These are phyloP conservation scores for Alternaria angustiovoidea DNA, from an alignment of 2,329 filamentous ascomycete genomes.

Conservation along the genomic window DNA sequence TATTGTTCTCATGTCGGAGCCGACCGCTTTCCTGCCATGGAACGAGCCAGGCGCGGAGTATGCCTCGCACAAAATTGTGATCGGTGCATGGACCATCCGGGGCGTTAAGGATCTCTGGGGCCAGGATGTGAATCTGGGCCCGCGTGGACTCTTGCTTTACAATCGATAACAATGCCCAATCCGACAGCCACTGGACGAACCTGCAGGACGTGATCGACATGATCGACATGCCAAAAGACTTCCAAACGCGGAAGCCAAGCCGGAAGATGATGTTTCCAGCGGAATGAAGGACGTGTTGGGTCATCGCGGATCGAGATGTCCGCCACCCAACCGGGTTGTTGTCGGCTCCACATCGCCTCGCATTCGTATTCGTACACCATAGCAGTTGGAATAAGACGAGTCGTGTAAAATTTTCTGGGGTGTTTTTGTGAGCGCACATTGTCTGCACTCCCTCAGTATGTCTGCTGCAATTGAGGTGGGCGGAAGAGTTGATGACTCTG, in stretches of 20 bases:
- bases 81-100: neutral
- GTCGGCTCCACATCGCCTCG: neutral
- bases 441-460: constrained; percentile 30
- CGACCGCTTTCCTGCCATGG: neutral
- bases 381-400: neutral
- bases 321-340: neutral
- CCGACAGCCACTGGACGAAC: neutral
- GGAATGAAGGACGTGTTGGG: neutral
- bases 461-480: constrained; percentile 39
- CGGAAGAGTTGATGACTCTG: constrained; percentile 51
- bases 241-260: neutral
- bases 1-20: neutral
- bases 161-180: neutral
- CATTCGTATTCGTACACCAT: neutral
- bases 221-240: constrained; percentile 10
- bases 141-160: neutral
- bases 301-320: neutral
- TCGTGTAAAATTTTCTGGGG: neutral
- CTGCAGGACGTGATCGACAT: constrained; percentile 14
- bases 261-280: neutral
- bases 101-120: neutral
- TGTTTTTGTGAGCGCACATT: neutral
- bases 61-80: neutral
- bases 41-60: neutral
- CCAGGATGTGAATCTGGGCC: neutral